Evolutionary conservation across 768 basidiomycete species (phyloP), one percentile per base, ranked within the genome.

Genomic region (Podaxis pistillaris): DNA sequence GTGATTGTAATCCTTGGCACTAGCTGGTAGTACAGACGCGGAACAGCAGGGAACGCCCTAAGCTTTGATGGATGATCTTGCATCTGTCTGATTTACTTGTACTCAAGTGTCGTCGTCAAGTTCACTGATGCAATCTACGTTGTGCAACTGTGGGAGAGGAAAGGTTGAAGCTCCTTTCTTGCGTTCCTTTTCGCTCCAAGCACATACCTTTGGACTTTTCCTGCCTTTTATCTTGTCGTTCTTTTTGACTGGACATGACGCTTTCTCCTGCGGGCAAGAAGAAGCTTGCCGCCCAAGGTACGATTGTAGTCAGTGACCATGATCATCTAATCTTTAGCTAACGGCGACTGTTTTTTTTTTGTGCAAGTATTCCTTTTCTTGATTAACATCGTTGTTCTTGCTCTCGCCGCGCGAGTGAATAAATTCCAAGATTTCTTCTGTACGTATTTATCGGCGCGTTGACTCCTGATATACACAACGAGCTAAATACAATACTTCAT

Each of bases 351-450:
- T 19, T 19, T 19, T 19, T 11, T 50, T 19, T 50, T 28, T 50
- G 12, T 22, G 19, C 7, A 7, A 86, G 83, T 74, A 56, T 68
- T 70, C 50, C 72, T 86, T 62, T 75, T 82, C 55, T 53, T 83
- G 36, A 68, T 82, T 59, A 81, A 83, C 66, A 71, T 83, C 62
- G 66, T 83, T 54, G 83, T 84, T 13, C 74, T 88, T 44, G 84
- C 77, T 11, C 76, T 86, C 56, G 77, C 86, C 0, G 74, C 80
- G 17, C 76, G 77, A 51, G 82, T 88, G 50, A 86, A 86, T 71
- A 67, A 73, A 24, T 86, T 83, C 68, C 82, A 85, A 68, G 82
- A 83, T 26, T 88, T 80, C 71, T 87, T 82, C 74, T 87, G 85
- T 86, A 62, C 67, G 83, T 30, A 40, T 24, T 24, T 37, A 24